These are phyloP conservation scores for Hibiscus trionum DNA, from an alignment of 345 rosid species.

Conservation along the genomic window DNA sequence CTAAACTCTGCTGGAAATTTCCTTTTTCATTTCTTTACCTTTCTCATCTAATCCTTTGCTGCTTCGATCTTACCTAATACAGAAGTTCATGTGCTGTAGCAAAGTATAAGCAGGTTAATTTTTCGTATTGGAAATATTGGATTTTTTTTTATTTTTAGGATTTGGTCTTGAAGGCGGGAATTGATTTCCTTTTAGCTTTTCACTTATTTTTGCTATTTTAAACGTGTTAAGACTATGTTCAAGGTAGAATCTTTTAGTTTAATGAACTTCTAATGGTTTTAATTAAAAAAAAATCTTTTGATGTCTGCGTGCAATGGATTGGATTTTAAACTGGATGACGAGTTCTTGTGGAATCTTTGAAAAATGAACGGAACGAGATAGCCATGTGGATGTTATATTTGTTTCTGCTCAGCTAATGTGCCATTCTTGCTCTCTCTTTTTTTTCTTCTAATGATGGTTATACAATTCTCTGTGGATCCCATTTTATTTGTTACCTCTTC, in stretches of 20 bases:
- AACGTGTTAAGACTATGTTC: background rate
- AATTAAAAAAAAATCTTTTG: too few relatives aligned
- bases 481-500: slow-evolving; percentile 32
- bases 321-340: background rate
- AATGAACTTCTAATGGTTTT: background rate
- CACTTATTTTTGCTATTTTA: background rate
- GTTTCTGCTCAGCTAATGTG: background rate
- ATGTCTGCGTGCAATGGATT: background rate
- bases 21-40: slow-evolving; percentile 4
- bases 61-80: slow-evolving; percentile 15
- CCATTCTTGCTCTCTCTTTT: background rate
- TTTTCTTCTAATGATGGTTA: too few relatives aligned
- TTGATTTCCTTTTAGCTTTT: slow-evolving; percentile 13
- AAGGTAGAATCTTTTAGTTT: background rate
- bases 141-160: slow-evolving; percentile 7
- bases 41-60: slow-evolving; percentile 13
- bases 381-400: background rate
- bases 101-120: background rate
- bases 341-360: background rate
- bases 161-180: slow-evolving; percentile 27
- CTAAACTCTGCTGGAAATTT: slow-evolving; percentile 7
- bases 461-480: slow-evolving; percentile 37
- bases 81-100: background rate
- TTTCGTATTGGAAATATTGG: slow-evolving; percentile 4
- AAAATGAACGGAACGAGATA: background rate